A percentile compares a stretch with the other conserved stretches of the same genome.
phyloP scores from a whole-genome alignment of 2,329 filamentous ascomycete species.

The Alternaria burnsii region DNA sequence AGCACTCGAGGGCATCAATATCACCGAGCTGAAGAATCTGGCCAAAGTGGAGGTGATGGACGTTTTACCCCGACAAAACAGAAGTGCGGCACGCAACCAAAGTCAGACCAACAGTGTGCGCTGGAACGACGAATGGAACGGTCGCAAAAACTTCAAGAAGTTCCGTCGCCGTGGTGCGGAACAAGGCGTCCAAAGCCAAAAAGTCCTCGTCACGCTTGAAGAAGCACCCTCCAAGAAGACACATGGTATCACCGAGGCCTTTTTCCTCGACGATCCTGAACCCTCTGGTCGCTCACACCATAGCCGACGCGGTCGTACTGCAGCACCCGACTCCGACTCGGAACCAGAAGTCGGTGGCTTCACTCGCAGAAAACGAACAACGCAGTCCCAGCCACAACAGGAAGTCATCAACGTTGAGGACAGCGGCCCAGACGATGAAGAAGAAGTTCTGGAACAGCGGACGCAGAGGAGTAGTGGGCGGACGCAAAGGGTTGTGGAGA shows the following conservation, averaged over 20 bases:
- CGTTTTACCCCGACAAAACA: constrained; percentile 57
- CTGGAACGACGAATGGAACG: constrained; percentile 93
- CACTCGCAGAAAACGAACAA: constrained; percentile 27
- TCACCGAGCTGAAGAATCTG: constrained; percentile 75
- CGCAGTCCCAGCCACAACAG: constrained; percentile 8
- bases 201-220: constrained; percentile 74
- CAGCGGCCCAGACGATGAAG: constrained; percentile 44
- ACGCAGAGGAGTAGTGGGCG: constrained; percentile 36
- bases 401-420: constrained; percentile 44
- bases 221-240: constrained; percentile 72
- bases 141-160: constrained; percentile 93
- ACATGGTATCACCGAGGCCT: constrained; percentile 77
- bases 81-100: constrained; percentile 26
- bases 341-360: constrained; percentile 46
- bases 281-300: constrained; percentile 29
- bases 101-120: constrained; percentile 61
- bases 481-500: constrained; percentile 39
- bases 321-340: constrained; percentile 22
- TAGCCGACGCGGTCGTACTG: constrained; percentile 9
- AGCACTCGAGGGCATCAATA: constrained; percentile 70
- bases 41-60: constrained; percentile 81
- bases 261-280: constrained; percentile 68
- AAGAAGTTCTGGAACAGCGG: constrained; percentile 25
- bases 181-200: constrained; percentile 55
- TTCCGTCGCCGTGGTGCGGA: constrained; percentile 66